phyloP scores from a whole-genome alignment of 768 basidiomycete genomes.

The Podaxis sp. region DNA sequence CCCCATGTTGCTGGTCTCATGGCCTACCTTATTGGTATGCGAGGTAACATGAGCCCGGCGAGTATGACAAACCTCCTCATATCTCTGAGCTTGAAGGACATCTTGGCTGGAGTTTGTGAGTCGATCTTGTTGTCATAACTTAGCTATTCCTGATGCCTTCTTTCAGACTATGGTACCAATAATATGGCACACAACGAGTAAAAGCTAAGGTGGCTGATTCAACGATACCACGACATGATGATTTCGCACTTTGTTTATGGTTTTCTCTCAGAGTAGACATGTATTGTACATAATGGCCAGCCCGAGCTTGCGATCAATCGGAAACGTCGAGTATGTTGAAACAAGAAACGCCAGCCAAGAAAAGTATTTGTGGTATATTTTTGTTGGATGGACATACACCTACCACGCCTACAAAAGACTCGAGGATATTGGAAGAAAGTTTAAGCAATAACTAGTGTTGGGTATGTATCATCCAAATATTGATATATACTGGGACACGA shows the following conservation, averaged over 20 bases:
- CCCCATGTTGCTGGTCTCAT: slow-evolving; percentile 43
- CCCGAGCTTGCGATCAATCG: too few species aligned
- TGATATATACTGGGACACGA: background rate
- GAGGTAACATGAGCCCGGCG: slow-evolving; percentile 32
- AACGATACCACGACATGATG: too few species aligned
- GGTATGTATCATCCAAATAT: background rate
- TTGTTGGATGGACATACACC: background rate
- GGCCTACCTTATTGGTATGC: slow-evolving; percentile 32
- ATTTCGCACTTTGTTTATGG: too few species aligned
- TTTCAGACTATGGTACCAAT: too few species aligned
- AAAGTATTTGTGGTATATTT: background rate
- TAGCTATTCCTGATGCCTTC: background rate
- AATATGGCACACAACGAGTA: too few species aligned
- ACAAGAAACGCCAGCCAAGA: too few species aligned
- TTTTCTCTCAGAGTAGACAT: too few species aligned
- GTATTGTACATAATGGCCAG: too few species aligned
- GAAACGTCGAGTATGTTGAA: too few species aligned
- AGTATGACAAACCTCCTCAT: slow-evolving; percentile 25
- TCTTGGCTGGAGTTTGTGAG: slow-evolving; percentile 29
- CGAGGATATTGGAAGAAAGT: background rate
- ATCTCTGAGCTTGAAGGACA: slow-evolving; percentile 25
- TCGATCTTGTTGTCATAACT: background rate
- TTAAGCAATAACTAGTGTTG: background rate
- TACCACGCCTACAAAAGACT: background rate
- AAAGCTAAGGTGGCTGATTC: too few species aligned